Evolutionary conservation across 352 stramenopile species (phyloP), one percentile per base, ranked within the genome.

Genomic region (Saprolegnia parasitica): DNA sequence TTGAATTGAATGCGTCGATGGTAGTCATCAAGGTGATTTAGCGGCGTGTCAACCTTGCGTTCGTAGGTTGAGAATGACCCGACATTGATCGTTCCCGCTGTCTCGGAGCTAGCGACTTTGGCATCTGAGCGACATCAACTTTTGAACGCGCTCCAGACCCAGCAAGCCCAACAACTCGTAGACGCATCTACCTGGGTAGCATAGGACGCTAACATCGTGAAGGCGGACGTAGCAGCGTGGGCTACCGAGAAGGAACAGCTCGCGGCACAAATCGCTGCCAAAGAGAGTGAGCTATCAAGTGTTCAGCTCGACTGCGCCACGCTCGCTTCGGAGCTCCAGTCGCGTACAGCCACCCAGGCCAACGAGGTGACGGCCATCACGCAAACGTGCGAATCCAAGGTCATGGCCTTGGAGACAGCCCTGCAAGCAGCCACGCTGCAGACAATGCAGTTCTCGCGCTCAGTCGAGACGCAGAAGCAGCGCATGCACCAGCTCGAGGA

Each of bases 381-480:
- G 64, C 73, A 20, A 78, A 84, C 52, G 65, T 87, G 5, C 75
- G 65, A 9, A 55, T 37, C 0, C 77, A 85, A 65, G 76, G 83
- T 6, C 73, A 86, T 35, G 75, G 87, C 50, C 71, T 86, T 29
- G 56, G 63, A 5, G 80, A 86, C n/a, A 78, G 87, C 24, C 67
- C 85, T 1, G 79, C 87, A 13, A 4, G 54, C 39, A 0, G 73
- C 68, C 39, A 75, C 70, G 0, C 62, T 87, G n/a, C 79, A 89
- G 56, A 67, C 79, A 10, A 57, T 88, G n/a, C 84, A 92, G 26
- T 67, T 89, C 2, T 81, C 89, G 29, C 85, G 87, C 46, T 73
- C 56, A 10, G 45, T 90, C 13, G 84, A 92, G 4, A 70, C 71
- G 0, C 80, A 87, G 37, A 76, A 78, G 5, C 37, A 63, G 16